phyloP scores from a whole-genome alignment of 1,139 yeast genomes.

The Yamadazyma blattariae region DNA sequence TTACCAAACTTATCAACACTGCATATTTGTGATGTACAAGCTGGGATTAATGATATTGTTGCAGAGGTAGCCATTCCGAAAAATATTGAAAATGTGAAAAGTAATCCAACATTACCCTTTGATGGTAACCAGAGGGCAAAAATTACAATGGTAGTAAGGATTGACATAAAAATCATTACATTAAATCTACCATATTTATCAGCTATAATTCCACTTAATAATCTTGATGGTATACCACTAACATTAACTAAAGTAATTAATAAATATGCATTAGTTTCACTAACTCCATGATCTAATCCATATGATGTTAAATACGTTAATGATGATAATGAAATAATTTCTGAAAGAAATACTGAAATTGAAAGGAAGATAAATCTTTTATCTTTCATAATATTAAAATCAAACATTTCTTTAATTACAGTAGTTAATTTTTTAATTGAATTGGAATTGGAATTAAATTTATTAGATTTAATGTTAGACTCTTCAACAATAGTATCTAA shows the following conservation, averaged over 20 bases:
- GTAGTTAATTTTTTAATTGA: not conserved
- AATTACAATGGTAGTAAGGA: conserved; percentile 33
- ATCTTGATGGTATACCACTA: conserved; percentile 47
- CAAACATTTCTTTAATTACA: too few species aligned
- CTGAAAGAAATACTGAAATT: conserved; percentile 44
- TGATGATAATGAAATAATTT: conserved; percentile 48
- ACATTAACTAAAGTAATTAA: conserved; percentile 45
- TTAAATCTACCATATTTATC: conserved; percentile 53
- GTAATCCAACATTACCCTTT: conserved; percentile 13
- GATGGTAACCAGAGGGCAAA: conserved; percentile 49
- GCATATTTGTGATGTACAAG: conserved; percentile 61
- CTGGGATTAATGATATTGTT: conserved; percentile 29
- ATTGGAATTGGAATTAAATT: too few species aligned
- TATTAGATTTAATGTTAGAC: too few species aligned
- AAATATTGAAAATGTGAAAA: conserved; percentile 24
- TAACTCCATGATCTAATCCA: conserved; percentile 41
- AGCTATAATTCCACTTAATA: conserved; percentile 46
- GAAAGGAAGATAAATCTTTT: conserved; percentile 35
- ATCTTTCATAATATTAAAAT: conserved; percentile 33
- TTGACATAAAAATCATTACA: conserved; percentile 42
- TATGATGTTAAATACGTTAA: conserved; percentile 52
- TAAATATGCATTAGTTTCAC: conserved; percentile 39
- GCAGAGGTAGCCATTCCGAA: conserved; percentile 32
- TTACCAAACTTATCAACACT: conserved; percentile 64
- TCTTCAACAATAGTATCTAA: not conserved